Evolutionary conservation across 768 basidiomycete species (phyloP).

Genomic region (Tulasnella sp.): DNA sequence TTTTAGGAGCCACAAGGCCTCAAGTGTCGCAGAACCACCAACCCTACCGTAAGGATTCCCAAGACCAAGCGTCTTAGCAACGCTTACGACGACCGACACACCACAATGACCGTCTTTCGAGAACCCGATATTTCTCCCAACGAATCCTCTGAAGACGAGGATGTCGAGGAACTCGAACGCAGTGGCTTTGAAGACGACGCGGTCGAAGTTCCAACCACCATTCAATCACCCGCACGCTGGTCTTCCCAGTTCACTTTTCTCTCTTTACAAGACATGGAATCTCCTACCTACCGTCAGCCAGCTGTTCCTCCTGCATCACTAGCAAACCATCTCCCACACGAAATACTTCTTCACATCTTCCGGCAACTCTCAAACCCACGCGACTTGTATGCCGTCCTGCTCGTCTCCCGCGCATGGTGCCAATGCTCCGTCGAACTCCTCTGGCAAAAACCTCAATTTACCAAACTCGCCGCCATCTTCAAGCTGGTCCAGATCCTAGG

Average conservation of each 20-base stretch:
- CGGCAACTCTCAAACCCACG: constrained; percentile 62
- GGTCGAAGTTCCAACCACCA: not conserved
- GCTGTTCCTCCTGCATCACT: constrained; percentile 35
- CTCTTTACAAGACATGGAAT: constrained; percentile 29
- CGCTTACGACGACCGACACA: too few relatives aligned
- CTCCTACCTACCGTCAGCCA: constrained; percentile 18
- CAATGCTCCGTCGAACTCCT: constrained; percentile 89
- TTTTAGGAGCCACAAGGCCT: too few relatives aligned
- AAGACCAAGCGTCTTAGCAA: too few relatives aligned
- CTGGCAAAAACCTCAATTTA: constrained; percentile 82
- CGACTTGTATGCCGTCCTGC: constrained; percentile 62
- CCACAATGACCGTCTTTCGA: constrained; percentile 8
- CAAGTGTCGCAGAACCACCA: too few relatives aligned
- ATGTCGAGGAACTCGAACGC: constrained; percentile 10
- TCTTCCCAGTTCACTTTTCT: constrained; percentile 21
- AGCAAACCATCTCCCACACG: constrained; percentile 66
- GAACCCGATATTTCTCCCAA: constrained; percentile 6
- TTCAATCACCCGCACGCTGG: constrained; percentile 56
- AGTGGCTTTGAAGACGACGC: constrained; percentile 15
- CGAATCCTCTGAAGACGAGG: constrained; percentile 11
- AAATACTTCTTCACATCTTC: constrained; percentile 86
- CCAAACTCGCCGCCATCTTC: constrained; percentile 53
- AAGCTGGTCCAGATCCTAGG: constrained; percentile 66
- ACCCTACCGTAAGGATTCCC: too few relatives aligned
- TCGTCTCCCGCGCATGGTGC: constrained; percentile 87